A percentile compares a stretch with the other conserved stretches of the same genome.
Conservation (phyloP, 73 alveolate species). For the Durusdinium trenchii region DNA sequence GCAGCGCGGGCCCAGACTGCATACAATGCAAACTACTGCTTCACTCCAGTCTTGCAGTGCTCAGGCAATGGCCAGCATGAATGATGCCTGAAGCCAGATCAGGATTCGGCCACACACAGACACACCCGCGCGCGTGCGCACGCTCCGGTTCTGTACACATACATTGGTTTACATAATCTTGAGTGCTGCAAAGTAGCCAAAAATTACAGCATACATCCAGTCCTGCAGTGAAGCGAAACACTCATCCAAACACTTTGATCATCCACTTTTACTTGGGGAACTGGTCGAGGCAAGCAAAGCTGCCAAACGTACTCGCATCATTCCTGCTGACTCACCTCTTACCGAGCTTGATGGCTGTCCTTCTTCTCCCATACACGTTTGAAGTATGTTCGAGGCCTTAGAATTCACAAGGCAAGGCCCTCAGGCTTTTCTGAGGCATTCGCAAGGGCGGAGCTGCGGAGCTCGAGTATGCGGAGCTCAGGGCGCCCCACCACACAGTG, state of each 20-base stretch:
- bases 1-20: too few species aligned
- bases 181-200: constrained; percentile 26
- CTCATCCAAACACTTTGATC: background rate
- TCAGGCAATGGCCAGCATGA: too few species aligned
- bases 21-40: too few species aligned
- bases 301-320: background rate
- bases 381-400: constrained; percentile 81
- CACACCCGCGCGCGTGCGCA: too few species aligned
- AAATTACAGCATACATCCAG: constrained; percentile 46
- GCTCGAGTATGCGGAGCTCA: background rate
- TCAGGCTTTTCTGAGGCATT: background rate
- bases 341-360: background rate
- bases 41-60: too few species aligned
- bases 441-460: background rate
- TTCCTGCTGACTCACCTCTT: background rate
- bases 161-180: background rate
- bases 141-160: too few species aligned
- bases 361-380: constrained; percentile 87
- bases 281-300: background rate
- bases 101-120: too few species aligned
- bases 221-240: constrained; percentile 19
- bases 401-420: background rate
- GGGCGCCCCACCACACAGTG: constrained; percentile 18
- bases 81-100: too few species aligned
- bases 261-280: background rate